Conservation (phyloP, 441 rosid genomes). For the Euphorbia schlechtendalii region DNA sequence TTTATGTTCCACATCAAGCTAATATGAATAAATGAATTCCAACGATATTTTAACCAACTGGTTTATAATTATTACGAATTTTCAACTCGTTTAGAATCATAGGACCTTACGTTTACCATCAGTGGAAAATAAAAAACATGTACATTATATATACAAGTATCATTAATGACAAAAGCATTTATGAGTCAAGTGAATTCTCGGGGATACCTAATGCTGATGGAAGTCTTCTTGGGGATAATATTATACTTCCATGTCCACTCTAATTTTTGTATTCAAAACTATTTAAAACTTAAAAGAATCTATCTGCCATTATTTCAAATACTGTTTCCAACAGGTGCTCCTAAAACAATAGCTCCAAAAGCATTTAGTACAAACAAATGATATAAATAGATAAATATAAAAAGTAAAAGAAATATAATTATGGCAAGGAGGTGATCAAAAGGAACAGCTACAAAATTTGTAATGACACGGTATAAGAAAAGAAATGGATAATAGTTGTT, state of each 20-base stretch:
- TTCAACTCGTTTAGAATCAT: no score
- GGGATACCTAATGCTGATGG: constrained; percentile 1
- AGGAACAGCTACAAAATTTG: not conserved
- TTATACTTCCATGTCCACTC: constrained; percentile 13
- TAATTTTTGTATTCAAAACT: constrained; percentile 17
- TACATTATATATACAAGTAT: not conserved
- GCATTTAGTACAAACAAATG: constrained; percentile 46
- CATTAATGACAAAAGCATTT: not conserved
- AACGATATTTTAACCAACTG: no score
- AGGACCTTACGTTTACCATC: no score
- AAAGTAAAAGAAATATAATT: not conserved
- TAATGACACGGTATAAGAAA: not conserved
- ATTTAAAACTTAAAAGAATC: constrained; percentile 3
- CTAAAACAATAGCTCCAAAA: constrained; percentile 71
- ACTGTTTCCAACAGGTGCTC: constrained; percentile 78
- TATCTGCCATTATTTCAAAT: constrained; percentile 26
- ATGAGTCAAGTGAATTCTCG: no score
- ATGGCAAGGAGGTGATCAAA: not conserved
- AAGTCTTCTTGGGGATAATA: constrained; percentile 4
- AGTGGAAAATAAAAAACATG: no score
- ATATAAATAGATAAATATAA: not conserved
- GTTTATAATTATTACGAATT: no score
- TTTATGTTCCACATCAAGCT: constrained; percentile 23
- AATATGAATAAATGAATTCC: not conserved
- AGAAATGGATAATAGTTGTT: no score